These are phyloP conservation scores for Alternaria conjuncta DNA, from an alignment of 2,329 filamentous ascomycete genomes.

Conservation along the genomic window DNA sequence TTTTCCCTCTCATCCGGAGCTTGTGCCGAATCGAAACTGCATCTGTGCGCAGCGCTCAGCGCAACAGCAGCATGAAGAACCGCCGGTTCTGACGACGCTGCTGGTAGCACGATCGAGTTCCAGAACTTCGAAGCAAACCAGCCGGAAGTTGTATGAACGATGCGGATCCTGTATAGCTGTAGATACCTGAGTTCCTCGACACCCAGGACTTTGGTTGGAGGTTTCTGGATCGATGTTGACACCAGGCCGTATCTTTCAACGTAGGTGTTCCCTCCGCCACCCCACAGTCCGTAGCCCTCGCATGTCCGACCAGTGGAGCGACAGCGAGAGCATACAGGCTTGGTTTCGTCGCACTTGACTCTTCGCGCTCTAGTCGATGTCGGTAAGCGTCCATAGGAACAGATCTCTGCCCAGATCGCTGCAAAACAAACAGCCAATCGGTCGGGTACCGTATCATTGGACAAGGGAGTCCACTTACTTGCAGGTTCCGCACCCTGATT, in stretches of 20 bases:
- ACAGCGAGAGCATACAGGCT: conserved; percentile 48
- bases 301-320: conserved; percentile 46
- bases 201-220: neutral
- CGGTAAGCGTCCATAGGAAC: neutral
- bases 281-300: conserved; percentile 55
- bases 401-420: neutral
- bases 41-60: conserved; percentile 45
- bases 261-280: conserved; percentile 40
- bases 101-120: conserved; percentile 50
- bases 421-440: neutral
- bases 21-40: conserved; percentile 13
- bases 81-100: conserved; percentile 48
- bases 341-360: conserved; percentile 48
- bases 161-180: conserved; percentile 2
- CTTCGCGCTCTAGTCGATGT: conserved; percentile 26
- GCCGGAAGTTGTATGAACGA: conserved; percentile 2
- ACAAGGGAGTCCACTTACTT: neutral
- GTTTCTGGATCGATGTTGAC: neutral
- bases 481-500: conserved; percentile 12
- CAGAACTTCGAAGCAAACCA: conserved; percentile 43
- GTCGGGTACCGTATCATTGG: neutral
- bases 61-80: conserved; percentile 54
- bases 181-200: conserved; percentile 7
- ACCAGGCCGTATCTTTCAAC: conserved; percentile 6
- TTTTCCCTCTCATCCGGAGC: conserved; percentile 28